A percentile compares a stretch with the other conserved stretches of the same genome.
Evolutionary conservation across 331 rosid species (phyloP).

Genomic region (Cydonia oblonga): DNA sequence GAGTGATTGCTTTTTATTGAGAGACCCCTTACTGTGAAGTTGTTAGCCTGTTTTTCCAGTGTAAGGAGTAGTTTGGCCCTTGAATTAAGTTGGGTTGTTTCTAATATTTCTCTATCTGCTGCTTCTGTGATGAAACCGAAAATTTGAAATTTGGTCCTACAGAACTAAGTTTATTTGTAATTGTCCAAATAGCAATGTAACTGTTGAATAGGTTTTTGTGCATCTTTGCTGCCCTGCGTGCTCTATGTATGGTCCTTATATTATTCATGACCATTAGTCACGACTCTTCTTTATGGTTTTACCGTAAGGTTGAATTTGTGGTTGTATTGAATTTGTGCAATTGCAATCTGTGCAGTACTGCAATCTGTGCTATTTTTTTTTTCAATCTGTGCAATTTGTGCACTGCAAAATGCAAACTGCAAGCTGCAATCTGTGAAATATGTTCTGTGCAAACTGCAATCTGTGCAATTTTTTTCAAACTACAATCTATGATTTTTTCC

Average conservation of each 20-base stretch:
- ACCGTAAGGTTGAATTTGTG: neutral
- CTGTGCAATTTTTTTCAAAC: too few relatives aligned
- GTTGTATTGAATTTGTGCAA: too few relatives aligned
- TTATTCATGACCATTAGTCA: neutral
- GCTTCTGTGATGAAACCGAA: neutral
- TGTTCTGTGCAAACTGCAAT: too few relatives aligned
- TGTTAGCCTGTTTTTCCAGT: neutral
- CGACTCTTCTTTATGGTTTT: neutral
- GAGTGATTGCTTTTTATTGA: constrained; percentile 12
- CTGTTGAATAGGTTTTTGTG: neutral
- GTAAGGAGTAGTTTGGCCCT: neutral
- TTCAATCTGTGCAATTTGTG: too few relatives aligned
- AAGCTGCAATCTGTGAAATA: too few relatives aligned
- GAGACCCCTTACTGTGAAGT: neutral
- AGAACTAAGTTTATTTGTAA: neutral
- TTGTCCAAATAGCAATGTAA: neutral
- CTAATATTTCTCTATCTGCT: neutral
- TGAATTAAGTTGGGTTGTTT: neutral
- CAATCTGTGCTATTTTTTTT: too few relatives aligned
- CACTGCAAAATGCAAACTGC: too few relatives aligned
- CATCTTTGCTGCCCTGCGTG: neutral
- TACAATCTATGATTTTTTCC: too few relatives aligned
- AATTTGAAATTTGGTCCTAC: neutral
- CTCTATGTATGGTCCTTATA: neutral
- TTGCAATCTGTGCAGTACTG: too few relatives aligned